Evolutionary conservation across 495 filamentous ascomycete genomes (phyloP), one percentile per base, ranked within the genome.

Genomic region (Lepraria neglecta): DNA sequence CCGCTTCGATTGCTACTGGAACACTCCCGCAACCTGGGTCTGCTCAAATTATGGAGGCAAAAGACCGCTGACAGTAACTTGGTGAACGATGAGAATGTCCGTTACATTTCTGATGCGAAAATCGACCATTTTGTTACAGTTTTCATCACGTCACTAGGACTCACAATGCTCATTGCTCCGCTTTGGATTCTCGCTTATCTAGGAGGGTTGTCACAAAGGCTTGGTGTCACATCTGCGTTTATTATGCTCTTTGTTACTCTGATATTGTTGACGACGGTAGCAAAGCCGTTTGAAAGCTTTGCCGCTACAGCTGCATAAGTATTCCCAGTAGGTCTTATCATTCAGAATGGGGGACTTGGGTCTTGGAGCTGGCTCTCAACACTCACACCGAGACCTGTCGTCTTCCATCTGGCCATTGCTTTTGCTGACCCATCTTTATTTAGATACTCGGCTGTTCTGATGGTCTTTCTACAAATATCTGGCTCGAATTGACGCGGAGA

Each of bases 1-100:
- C 59, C 59, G 15, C 59, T 61, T 61, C 59, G 59, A 4, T 15
- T 12, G 10, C 17, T 61, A 27, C 58, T 59, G 2, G 58, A 59
- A 14, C 46, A 28, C n/a, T 59, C 58, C 9, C 9, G 15, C 3
- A 44, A 10, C 19, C 50, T 59, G 21, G 44, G 58, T 4, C 15
- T 59, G 31, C 58, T 51, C 31, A 43, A 17, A 31, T 3, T 59
- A 6, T 59, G 58, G 58, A 28, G 24, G 21, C 31, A 59, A 21
- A 42, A 59, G 6, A 5, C 15, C 35, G 1, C 27, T 10, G 46
- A 59, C 15, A 3, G 6, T 30, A 12, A 17, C 4, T 9, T 19
- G 28, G 1, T 6, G 28, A 31, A 33, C 0, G 58, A 59, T 19
- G 19, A 59, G 33, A n/a, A 59, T 6, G 15, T 59, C 1, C 57